Base-by-base conservation (phyloP, 441 rosid genomes). In the Adansonia rubrostipa region DNA sequence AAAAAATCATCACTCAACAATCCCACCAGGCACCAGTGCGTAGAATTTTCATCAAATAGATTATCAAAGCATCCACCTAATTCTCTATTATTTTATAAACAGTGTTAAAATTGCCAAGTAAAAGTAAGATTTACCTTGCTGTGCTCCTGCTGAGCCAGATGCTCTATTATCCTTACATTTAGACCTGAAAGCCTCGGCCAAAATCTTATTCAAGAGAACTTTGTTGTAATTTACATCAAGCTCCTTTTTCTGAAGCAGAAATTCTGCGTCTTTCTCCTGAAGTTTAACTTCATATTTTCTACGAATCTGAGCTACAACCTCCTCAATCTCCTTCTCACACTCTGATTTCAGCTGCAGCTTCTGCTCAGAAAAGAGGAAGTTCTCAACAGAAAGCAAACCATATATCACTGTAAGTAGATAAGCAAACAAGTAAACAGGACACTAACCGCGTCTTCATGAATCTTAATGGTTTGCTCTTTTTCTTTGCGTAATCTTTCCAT, bases 141-240 rank as follows among this genome's bases (percentile, higher is more conserved):
- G 86, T 70, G 67, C 58, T 75, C 78, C 79, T 10, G 82, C 77
- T 10, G 79, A 24, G 44, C 45, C 74, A 78, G 89, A 71, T 74
- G 78, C 75, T 80, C 72, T 89, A 42, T 28, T 70, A 79, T 89
- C 92, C 57, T 67, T 81, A 64, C 92, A 93, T 83, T 93, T 92
- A 61, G 82, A 83, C 82, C 89, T 82, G 85, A 92, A 91, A 14
- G 92, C 93, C 69, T 85, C 92, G 0, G 98, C 94, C 88, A 97
- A 85, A 61, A 92, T 85, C 90, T 86, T 92, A 86, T 87, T 90
- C 93, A 87, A 86, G 71, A 79, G 66, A 79, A 91, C 84, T 81
- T 80, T 85, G 72, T 74, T 71, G 79, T 73, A 81, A 71, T 76
- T 81, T 68, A 70, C 54, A 28, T 87, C 93, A 47, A 91, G 74